A percentile compares a stretch with the other conserved stretches of the same genome.
Conservation (phyloP, 345 rosid genomes). For the Eucalyptus pauciflora region DNA sequence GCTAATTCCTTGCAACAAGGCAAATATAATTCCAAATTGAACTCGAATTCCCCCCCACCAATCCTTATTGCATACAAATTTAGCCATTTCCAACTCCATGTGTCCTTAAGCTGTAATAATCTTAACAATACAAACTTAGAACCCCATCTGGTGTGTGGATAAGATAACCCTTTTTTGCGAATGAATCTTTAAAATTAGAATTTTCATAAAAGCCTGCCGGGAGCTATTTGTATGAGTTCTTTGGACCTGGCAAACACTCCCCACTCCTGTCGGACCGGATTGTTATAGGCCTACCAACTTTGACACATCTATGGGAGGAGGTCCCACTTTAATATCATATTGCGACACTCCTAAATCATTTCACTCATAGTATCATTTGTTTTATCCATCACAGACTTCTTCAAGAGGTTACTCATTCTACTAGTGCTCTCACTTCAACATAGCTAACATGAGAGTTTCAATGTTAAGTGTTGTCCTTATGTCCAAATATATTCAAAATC, state of each 20-base stretch:
- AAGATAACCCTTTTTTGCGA: neutral
- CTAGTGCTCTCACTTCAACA: neutral
- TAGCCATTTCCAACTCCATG: neutral
- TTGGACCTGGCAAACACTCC: accelerated
- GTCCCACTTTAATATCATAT: accelerated
- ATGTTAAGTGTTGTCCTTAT: too few species aligned
- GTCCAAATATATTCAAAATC: too few species aligned
- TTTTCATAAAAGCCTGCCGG: neutral
- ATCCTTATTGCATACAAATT: neutral
- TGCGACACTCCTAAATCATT: accelerated
- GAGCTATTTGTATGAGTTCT: neutral
- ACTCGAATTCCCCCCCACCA: neutral
- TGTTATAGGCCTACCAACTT: accelerated
- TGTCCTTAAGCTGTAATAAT: neutral
- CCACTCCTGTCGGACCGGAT: accelerated
- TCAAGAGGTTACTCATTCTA: neutral
- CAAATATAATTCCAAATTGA: neutral
- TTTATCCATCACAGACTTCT: accelerated
- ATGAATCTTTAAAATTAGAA: neutral
- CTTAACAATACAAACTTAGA: neutral
- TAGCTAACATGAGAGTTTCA: too few species aligned
- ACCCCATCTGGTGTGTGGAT: neutral
- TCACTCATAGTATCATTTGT: accelerated
- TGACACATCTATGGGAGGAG: neutral
- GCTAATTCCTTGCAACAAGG: neutral